phyloP scores from a whole-genome alignment of 2,329 filamentous ascomycete genomes.

The Penicillium sp. region DNA sequence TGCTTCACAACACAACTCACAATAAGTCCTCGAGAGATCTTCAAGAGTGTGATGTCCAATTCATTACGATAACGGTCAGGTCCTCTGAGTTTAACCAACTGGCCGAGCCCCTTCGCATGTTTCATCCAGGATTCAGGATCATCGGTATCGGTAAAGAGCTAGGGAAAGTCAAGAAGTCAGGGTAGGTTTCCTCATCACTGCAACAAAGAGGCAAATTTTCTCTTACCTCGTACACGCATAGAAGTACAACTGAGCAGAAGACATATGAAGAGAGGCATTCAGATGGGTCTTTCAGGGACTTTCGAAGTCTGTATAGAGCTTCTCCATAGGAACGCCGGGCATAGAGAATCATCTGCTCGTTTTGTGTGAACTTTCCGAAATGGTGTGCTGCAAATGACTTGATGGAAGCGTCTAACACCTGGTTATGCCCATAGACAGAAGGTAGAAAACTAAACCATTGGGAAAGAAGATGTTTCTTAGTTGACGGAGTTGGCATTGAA shows the following conservation, averaged over 20 bases:
- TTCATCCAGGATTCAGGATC: conserved; percentile 33
- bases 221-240: conserved; percentile 33
- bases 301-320: conserved; percentile 25
- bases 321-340: conserved; percentile 28
- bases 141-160: conserved; percentile 31
- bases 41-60: conserved; percentile 28
- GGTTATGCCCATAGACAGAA: conserved; percentile 26
- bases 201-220: neutral
- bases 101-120: conserved; percentile 31
- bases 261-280: conserved; percentile 29
- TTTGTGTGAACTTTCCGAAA: conserved; percentile 21
- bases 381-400: conserved; percentile 31
- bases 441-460: conserved; percentile 30
- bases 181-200: neutral
- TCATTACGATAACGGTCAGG: conserved; percentile 22
- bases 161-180: conserved; percentile 1
- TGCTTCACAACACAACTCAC: conserved; percentile 13
- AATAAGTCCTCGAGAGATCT: conserved; percentile 29
- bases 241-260: conserved; percentile 32
- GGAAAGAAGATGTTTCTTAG: conserved; percentile 19
- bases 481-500: conserved; percentile 19
- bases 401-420: conserved; percentile 28
- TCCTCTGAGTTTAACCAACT: conserved; percentile 27
- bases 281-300: conserved; percentile 17
- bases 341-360: conserved; percentile 27